Evolutionary conservation across 371 early-diverging fungal species (phyloP), one percentile per base, ranked within the genome.

Genomic region (Gilbertella persicaria): DNA sequence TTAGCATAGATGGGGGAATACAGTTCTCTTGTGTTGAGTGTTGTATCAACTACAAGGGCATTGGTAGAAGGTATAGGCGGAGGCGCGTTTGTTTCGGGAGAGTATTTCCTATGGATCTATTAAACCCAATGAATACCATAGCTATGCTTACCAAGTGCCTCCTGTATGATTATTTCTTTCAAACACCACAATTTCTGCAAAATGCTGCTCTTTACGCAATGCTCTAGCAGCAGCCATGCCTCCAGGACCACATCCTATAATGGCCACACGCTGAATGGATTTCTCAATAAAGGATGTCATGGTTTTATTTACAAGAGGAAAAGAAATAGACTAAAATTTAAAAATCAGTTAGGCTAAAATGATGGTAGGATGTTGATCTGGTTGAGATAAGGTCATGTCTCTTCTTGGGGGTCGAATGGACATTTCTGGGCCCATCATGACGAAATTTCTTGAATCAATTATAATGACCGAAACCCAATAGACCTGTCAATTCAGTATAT

Each of bases 1-100:
- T 69, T 59, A 19, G 68, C 66, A 58, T 87, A 85, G 21, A 87
- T 69, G 9, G 87, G 72, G 1, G 82, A 72, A 13, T 47, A 39
- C 1, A 67, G 24, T 5, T 37, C 12, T 5, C 42, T 26, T 1
- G 42, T 41, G 14, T 50, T 21, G 14, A 51, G 35, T 8, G 77
- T 69, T 19, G 64, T 56, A 33, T 70, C 77, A 1, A 67, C 63
- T n/a, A 55, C 39, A n/a, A 66, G 35, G n/a, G 69, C 66, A 39
- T 70, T 53, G 12, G 58, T 60, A 1, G 73, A 72, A 12, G 75
- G 73, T 14, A 72, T 43, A n/a, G 59, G 36, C 0, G 74, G 66
- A 2, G 51, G 33, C 0, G 63, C 28, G 40, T 74, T 61, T 7
- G 58, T 40, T 17, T 71, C 51, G 2, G 67, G 47, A 4, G 76